phyloP scores from a whole-genome alignment of 331 rosid genomes.

The Pyrus hybrid region DNA sequence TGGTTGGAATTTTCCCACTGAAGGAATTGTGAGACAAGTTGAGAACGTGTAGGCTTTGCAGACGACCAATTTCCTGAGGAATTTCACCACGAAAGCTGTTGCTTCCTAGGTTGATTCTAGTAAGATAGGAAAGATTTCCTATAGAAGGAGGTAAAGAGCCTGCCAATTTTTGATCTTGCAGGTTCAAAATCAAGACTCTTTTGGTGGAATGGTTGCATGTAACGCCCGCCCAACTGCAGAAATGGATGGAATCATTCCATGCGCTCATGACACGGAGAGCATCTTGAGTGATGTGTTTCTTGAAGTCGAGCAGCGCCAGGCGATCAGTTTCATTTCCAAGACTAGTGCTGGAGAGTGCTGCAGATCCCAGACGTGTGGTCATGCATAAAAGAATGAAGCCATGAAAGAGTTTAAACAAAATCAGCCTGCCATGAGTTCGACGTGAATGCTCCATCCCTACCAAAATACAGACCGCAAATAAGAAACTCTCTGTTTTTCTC shows the following conservation, averaged over 20 bases:
- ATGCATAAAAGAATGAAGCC: neutral
- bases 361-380: neutral
- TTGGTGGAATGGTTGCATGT: conserved; percentile 27
- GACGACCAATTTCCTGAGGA: too few relatives aligned
- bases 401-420: neutral
- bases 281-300: conserved; percentile 14
- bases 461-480: conserved; percentile 6
- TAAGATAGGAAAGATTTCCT: conserved; percentile 43
- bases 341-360: neutral
- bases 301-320: conserved; percentile 35
- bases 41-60: too few relatives aligned
- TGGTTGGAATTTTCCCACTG: too few relatives aligned
- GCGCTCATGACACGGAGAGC: neutral
- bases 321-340: conserved; percentile 33
- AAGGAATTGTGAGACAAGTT: too few relatives aligned
- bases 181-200: conserved; percentile 25
- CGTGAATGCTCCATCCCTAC: neutral
- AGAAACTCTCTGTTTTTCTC: neutral
- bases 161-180: neutral
- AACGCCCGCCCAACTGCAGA: conserved; percentile 38
- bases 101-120: conserved; percentile 13
- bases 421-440: neutral
- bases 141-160: conserved; percentile 33
- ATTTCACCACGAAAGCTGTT: conserved; percentile 31
- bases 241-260: neutral